Percentiles rank a stretch among this genome's conserved stretches.
These are phyloP conservation scores for Colletotrichum limetticola DNA, from an alignment of 2,329 filamentous ascomycete genomes.

Conservation along the genomic window DNA sequence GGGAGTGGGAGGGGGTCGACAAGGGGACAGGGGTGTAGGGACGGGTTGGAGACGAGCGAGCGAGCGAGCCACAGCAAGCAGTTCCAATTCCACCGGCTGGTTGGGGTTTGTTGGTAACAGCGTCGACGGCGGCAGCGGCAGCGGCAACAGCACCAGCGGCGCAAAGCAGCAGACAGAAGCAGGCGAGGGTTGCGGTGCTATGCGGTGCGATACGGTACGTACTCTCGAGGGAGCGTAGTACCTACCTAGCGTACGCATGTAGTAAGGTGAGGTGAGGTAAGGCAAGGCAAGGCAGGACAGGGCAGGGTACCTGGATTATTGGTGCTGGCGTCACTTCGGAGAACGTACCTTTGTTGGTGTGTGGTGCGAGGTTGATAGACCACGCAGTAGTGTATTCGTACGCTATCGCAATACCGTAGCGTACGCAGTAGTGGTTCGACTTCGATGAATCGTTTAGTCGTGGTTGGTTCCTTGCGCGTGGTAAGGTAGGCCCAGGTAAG, in stretches of 20 bases:
- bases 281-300: neutral
- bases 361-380: neutral
- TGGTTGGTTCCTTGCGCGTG: slow-evolving; percentile 10
- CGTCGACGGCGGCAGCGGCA: neutral
- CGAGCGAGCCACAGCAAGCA: slow-evolving; percentile 5
- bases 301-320: slow-evolving; percentile 7
- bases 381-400: no score
- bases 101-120: slow-evolving; percentile 19
- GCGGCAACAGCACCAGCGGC: neutral
- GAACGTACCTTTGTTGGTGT: slow-evolving; percentile 19
- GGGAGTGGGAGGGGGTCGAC: slow-evolving; percentile 4
- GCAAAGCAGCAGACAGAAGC: neutral
- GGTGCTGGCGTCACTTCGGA: slow-evolving; percentile 1
- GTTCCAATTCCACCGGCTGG: slow-evolving; percentile 24
- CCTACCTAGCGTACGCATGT: neutral
- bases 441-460: slow-evolving; percentile 24
- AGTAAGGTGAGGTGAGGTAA: slow-evolving; percentile 1
- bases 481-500: neutral
- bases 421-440: slow-evolving; percentile 5
- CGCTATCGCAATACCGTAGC: neutral
- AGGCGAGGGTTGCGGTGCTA: neutral
- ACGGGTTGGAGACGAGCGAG: slow-evolving; percentile 19
- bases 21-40: slow-evolving; percentile 17
- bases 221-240: neutral
- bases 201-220: neutral